Conservation (phyloP, 1,284 basidiomycete species). For the Tranzscheliella williamsii region DNA sequence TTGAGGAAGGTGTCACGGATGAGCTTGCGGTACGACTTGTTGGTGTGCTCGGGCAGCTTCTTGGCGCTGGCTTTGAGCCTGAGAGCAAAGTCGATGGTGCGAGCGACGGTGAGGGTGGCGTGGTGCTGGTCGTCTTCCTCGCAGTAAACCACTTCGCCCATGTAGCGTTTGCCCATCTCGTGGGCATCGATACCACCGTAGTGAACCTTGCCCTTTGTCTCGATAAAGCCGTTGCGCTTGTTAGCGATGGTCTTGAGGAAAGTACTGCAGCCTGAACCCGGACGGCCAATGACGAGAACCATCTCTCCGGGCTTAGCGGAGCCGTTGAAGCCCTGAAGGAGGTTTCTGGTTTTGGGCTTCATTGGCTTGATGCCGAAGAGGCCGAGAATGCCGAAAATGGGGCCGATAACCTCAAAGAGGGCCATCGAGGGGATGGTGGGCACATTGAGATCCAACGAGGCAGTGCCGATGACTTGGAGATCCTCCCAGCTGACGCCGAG, state of each 20-base stretch:
- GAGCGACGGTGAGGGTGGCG: conserved; percentile 71
- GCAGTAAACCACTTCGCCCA: conserved; percentile 84
- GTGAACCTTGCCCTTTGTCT: conserved; percentile 67
- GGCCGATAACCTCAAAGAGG: conserved; percentile 39
- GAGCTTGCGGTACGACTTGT: conserved; percentile 65
- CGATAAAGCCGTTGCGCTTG: conserved; percentile 68
- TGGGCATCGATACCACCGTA: conserved; percentile 70
- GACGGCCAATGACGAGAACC: conserved; percentile 72
- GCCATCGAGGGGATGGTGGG: conserved; percentile 44
- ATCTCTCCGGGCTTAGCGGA: conserved; percentile 51
- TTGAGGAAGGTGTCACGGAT: conserved; percentile 67
- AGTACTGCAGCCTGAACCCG: conserved; percentile 77
- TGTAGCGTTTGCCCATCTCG: conserved; percentile 65
- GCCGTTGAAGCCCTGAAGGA: conserved; percentile 44
- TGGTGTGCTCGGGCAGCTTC: conserved; percentile 64
- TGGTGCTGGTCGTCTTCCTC: conserved; percentile 74
- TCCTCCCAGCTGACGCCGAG: conserved; percentile 44
- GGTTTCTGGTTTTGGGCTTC: conserved; percentile 21
- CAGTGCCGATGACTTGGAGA: conserved; percentile 32
- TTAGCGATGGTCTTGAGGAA: conserved; percentile 75
- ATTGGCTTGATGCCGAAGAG: conserved; percentile 31
- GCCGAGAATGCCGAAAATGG: conserved; percentile 32
- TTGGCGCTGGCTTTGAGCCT: conserved; percentile 40
- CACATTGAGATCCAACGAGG: conserved; percentile 29
- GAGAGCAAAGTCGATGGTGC: conserved; percentile 49